These are phyloP conservation scores for Dioszegia crocea DNA, from an alignment of 768 basidiomycete genomes.

Conservation along the genomic window DNA sequence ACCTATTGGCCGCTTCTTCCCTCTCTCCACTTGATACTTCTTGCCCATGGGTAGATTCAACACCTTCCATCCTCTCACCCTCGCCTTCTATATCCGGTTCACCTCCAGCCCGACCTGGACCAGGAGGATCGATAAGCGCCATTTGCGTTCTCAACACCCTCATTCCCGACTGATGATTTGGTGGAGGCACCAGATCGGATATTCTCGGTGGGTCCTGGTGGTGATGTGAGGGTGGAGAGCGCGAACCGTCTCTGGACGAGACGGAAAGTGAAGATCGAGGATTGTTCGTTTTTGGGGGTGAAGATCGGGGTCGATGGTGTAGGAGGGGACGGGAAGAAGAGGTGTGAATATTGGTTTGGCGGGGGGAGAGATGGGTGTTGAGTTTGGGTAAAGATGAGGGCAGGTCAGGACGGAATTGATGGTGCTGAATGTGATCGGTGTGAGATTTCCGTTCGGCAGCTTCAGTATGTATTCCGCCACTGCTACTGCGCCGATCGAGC, in stretches of 20 bases:
- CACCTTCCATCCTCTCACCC: not conserved
- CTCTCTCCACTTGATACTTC: not conserved
- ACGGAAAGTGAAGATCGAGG: not conserved
- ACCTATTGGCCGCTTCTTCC: not conserved
- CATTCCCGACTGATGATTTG: not conserved
- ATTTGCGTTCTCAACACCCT: not conserved
- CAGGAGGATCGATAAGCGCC: not conserved
- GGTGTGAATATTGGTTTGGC: too few species aligned
- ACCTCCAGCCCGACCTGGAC: not conserved
- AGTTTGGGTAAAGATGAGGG: too few species aligned
- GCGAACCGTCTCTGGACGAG: not conserved
- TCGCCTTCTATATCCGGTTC: not conserved
- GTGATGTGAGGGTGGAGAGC: too few species aligned
- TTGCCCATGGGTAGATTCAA: not conserved
- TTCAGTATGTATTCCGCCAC: not conserved
- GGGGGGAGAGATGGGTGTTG: too few species aligned
- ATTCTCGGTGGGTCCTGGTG: not conserved
- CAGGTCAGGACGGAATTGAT: too few species aligned
- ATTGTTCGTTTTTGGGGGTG: too few species aligned
- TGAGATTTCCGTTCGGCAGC: not conserved
- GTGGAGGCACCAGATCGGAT: conserved; percentile 1
- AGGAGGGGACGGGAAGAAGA: too few species aligned
- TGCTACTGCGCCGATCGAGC: not conserved
- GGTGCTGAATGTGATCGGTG: not conserved
- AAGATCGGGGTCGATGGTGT: too few species aligned